Evolutionary conservation across 2,329 filamentous ascomycete species (phyloP).

Genomic region (Botrytis squamosa): DNA sequence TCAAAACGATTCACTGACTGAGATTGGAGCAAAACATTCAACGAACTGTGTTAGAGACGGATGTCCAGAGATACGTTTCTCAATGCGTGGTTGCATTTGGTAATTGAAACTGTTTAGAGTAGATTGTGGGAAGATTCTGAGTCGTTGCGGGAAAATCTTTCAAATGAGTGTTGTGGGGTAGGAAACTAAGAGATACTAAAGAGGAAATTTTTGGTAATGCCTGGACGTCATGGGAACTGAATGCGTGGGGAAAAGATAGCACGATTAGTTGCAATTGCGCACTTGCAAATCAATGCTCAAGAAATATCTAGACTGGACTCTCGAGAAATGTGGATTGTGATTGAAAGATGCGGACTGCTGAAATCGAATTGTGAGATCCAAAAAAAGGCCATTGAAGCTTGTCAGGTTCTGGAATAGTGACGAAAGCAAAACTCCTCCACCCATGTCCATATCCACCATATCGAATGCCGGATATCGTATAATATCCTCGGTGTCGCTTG

Average conservation of each 20-base stretch:
- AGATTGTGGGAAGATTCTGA: not conserved
- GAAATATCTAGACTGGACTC: not conserved
- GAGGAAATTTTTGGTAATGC: not conserved
- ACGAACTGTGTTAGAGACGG: not conserved
- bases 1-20: not conserved
- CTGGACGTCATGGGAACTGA: not conserved
- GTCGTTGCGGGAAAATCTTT: not conserved
- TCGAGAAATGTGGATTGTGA: not conserved
- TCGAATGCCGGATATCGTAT: not conserved
- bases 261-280: not conserved
- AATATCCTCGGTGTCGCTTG: not conserved
- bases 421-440: not conserved
- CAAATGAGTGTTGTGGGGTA: not conserved
- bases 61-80: not conserved
- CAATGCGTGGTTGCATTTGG: not conserved
- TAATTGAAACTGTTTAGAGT: not conserved
- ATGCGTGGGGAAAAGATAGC: not conserved
- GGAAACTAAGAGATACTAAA: not conserved
- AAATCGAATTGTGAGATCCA: not conserved
- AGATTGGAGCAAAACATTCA: not conserved
- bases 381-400: not conserved
- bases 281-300: conserved; percentile 7
- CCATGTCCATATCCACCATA: not conserved
- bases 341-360: not conserved
- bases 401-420: not conserved